phyloP scores from a whole-genome alignment of 495 filamentous ascomycete species.

The Neurospora sp. region DNA sequence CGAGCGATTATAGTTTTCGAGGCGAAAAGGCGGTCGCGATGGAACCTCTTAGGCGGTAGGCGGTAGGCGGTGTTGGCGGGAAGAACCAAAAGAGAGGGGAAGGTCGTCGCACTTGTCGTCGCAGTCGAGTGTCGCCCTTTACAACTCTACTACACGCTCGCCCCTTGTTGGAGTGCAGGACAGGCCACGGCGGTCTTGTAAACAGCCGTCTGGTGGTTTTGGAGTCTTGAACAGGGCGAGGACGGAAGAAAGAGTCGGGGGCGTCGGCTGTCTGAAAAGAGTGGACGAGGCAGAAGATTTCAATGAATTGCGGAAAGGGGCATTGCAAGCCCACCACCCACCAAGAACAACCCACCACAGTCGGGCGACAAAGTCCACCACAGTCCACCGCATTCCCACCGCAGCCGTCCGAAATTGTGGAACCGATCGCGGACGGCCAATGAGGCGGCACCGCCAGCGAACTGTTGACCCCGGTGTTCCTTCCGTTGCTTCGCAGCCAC shows the following conservation, averaged over 20 bases:
- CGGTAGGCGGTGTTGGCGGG: neutral
- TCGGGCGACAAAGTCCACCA: neutral
- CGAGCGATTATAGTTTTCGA: neutral
- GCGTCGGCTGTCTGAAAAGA: neutral
- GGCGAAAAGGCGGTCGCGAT: neutral
- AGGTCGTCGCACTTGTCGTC: neutral
- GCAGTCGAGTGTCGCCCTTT: neutral
- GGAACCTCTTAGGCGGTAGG: neutral
- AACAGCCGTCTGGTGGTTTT: neutral
- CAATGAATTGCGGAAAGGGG: neutral
- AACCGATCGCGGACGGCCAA: neutral
- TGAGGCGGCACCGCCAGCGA: neutral
- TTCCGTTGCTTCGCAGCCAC: neutral
- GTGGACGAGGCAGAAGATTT: neutral
- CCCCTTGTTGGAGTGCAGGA: neutral
- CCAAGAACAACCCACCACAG: neutral
- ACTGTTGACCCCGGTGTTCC: neutral
- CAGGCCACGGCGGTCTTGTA: neutral
- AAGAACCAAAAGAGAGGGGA: neutral
- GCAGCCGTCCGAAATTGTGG: neutral
- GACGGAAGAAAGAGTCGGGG: neutral
- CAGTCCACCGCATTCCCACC: neutral
- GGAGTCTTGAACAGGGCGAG: neutral
- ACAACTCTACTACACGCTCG: neutral
- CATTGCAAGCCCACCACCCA: neutral